A percentile compares a stretch with the other conserved stretches of the same genome.
These are phyloP conservation scores for Phycomyces blakesleeanus DNA, from an alignment of 192 early-diverging fungal genomes.

Conservation along the genomic window DNA sequence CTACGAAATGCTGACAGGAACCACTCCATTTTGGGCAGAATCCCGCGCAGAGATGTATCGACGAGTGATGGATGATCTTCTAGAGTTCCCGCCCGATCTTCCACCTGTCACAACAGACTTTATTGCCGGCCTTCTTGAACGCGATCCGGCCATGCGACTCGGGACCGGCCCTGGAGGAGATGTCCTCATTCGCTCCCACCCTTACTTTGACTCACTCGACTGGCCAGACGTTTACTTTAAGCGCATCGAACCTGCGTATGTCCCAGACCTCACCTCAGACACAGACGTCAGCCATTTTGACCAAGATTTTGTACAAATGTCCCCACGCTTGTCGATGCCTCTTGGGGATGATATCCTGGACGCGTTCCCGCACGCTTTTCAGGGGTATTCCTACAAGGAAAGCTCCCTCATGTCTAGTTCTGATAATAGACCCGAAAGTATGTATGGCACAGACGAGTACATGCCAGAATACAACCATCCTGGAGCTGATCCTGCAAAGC, in stretches of 20 bases:
- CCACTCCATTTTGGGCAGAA: constrained; percentile 58
- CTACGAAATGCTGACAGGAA: constrained; percentile 88
- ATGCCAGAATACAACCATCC: too few species aligned
- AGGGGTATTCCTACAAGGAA: background rate
- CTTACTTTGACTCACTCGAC: constrained; percentile 67
- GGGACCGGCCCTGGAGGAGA: constrained; percentile 57
- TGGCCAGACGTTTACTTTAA: constrained; percentile 70
- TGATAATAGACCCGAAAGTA: background rate
- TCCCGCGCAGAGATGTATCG: constrained; percentile 57
- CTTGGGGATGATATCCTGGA: background rate
- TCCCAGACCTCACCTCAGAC: constrained; percentile 56
- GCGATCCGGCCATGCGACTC: constrained; percentile 59
- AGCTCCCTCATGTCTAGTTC: background rate
- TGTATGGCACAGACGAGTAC: too few species aligned
- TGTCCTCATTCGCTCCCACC: constrained; percentile 66
- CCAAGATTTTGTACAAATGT: constrained; percentile 50
- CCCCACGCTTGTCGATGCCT: background rate
- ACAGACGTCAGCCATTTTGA: constrained; percentile 58
- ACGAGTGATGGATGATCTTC: constrained; percentile 49
- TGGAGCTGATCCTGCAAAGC: background rate
- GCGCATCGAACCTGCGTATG: constrained; percentile 58
- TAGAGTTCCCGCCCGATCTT: constrained; percentile 47
- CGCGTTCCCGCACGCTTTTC: background rate
- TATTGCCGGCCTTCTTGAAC: constrained; percentile 45
- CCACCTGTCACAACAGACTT: constrained; percentile 42